These are phyloP conservation scores for Strigomonas culicis DNA, from an alignment of 208 protist species.

Conservation along the genomic window DNA sequence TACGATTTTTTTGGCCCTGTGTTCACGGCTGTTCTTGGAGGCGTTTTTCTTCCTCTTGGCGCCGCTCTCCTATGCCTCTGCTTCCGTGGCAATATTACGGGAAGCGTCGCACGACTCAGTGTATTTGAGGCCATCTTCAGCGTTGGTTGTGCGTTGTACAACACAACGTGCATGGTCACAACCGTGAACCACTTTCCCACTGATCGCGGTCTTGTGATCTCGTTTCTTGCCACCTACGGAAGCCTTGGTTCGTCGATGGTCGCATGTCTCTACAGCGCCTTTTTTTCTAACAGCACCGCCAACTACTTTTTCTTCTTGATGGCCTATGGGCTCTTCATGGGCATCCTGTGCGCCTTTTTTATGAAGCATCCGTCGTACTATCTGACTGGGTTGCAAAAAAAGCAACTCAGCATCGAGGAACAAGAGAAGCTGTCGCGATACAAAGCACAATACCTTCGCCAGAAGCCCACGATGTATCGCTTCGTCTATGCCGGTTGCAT, in stretches of 20 bases:
- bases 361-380: conserved; percentile 56
- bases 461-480: conserved; percentile 37
- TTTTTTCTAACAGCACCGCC: conserved; percentile 25
- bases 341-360: conserved; percentile 26
- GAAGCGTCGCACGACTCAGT: conserved; percentile 24
- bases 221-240: conserved; percentile 44
- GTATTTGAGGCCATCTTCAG: conserved; percentile 31
- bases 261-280: conserved; percentile 36
- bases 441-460: conserved; percentile 34
- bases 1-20: conserved; percentile 48
- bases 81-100: conserved; percentile 31
- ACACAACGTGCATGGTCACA: conserved; percentile 30
- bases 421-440: conserved; percentile 19
- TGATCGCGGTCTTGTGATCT: conserved; percentile 32
- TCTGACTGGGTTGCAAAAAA: conserved; percentile 34
- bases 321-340: conserved; percentile 17
- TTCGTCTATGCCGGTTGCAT: conserved; percentile 52
- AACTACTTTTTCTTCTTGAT: conserved; percentile 62
- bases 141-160: conserved; percentile 28
- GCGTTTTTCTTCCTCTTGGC: conserved; percentile 20
- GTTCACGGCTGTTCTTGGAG: neutral
- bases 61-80: conserved; percentile 29
- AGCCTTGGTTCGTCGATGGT: conserved; percentile 50
- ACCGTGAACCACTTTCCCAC: conserved; percentile 45
- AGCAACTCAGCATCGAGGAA: conserved; percentile 27